Percentiles rank a stretch among this genome's conserved stretches.
These are phyloP conservation scores for Yamadazyma ubonensis DNA, from an alignment of 805 yeast species.

Conservation along the genomic window DNA sequence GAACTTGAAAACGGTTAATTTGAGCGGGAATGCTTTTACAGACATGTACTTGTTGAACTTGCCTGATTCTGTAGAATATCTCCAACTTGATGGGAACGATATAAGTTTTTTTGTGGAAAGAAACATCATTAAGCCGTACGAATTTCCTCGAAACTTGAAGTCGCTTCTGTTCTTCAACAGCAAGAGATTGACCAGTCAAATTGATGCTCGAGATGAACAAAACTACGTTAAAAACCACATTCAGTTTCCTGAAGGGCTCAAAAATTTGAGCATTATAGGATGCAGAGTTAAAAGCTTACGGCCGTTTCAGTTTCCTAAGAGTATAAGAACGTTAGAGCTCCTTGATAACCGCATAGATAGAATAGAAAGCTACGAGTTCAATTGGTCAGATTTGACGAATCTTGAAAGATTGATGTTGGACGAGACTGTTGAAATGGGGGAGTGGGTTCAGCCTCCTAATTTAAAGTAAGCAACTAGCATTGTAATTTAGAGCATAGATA, in stretches of 20 bases:
- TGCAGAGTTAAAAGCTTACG: slow-evolving; percentile 16
- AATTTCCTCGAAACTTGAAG: slow-evolving; percentile 6
- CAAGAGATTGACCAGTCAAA: slow-evolving; percentile 3
- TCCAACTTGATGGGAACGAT: slow-evolving; percentile 11
- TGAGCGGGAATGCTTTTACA: slow-evolving; percentile 11
- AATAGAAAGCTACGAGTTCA: slow-evolving; percentile 15
- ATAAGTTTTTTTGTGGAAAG: slow-evolving; percentile 1
- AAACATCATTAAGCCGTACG: slow-evolving; percentile 2
- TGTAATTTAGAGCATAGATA: too few relatives aligned
- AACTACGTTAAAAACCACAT: slow-evolving; percentile 3
- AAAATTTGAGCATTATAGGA: slow-evolving; percentile 5
- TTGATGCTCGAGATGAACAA: neutral
- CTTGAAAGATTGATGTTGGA: slow-evolving; percentile 21
- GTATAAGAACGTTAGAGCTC: slow-evolving; percentile 23
- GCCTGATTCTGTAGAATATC: slow-evolving; percentile 11
- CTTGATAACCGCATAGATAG: slow-evolving; percentile 22
- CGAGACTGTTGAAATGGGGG: slow-evolving; percentile 15
- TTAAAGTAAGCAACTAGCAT: too few relatives aligned
- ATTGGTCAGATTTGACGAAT: slow-evolving; percentile 26
- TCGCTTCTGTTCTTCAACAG: slow-evolving; percentile 9
- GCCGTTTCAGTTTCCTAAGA: slow-evolving; percentile 29
- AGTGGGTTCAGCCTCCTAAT: slow-evolving; percentile 6
- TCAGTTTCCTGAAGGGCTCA: slow-evolving; percentile 8
- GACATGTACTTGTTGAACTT: slow-evolving; percentile 7
- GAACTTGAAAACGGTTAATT: slow-evolving; percentile 12